These are phyloP conservation scores for Phallus indusiatus DNA, from an alignment of 768 basidiomycete genomes.

Conservation along the genomic window DNA sequence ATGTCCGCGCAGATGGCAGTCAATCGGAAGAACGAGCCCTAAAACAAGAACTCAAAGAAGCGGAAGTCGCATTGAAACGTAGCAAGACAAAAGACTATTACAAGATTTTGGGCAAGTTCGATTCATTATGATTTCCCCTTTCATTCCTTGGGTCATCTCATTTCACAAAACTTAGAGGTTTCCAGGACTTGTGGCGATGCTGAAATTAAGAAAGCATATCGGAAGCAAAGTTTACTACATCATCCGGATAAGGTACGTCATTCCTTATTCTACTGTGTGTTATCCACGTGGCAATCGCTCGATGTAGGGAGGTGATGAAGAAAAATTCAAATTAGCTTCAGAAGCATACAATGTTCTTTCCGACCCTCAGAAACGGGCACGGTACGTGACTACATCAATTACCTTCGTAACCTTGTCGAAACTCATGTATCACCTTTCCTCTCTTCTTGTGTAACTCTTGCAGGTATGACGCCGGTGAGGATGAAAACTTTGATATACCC, in stretches of 20 bases:
- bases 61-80: slow-evolving; percentile 71
- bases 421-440: neutral
- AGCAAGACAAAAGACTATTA: slow-evolving; percentile 90
- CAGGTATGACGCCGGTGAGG: slow-evolving; percentile 68
- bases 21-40: slow-evolving; percentile 57
- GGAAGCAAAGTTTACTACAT: slow-evolving; percentile 75
- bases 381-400: slow-evolving; percentile 17
- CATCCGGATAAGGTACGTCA: slow-evolving; percentile 69
- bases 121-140: neutral
- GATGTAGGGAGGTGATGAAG: slow-evolving; percentile 80
- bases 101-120: slow-evolving; percentile 49
- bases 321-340: slow-evolving; percentile 86
- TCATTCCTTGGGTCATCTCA: neutral
- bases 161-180: slow-evolving; percentile 25
- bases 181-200: slow-evolving; percentile 48
- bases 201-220: slow-evolving; percentile 89
- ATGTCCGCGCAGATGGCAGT: slow-evolving; percentile 52
- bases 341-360: slow-evolving; percentile 80
- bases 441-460: too few species aligned
- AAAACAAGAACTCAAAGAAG: slow-evolving; percentile 63
- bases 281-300: neutral
- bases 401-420: neutral
- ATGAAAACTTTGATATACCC: slow-evolving; percentile 48
- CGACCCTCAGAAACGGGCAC: slow-evolving; percentile 58
- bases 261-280: neutral